Conservation (phyloP, 129 eudicot genomes). For the Centrapalus pauciflorus region DNA sequence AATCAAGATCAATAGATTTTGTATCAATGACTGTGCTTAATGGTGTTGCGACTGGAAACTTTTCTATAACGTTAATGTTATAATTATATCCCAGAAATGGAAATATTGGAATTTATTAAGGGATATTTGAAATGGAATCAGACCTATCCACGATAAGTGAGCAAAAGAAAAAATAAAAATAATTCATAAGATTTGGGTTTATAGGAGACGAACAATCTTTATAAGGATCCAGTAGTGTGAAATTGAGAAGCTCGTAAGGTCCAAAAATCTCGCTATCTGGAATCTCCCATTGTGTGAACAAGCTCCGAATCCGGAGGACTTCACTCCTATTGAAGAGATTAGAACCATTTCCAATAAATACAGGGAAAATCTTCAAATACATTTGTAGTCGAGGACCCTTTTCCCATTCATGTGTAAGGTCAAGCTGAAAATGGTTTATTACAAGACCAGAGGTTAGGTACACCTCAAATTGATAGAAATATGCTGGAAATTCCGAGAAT, state of each 20-base stretch:
- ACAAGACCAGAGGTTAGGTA: constrained; percentile 53
- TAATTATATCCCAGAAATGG: not conserved
- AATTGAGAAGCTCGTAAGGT: constrained; percentile 71
- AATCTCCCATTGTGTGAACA: constrained; percentile 75
- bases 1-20: constrained; percentile 7
- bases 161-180: not conserved
- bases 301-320: constrained; percentile 42
- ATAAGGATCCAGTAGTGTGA: constrained; percentile 57
- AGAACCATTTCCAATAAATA: constrained; percentile 14
- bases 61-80: not conserved
- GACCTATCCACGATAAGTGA: not conserved
- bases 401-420: constrained; percentile 47
- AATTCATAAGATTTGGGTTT: constrained; percentile 12
- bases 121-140: not conserved
- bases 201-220: constrained; percentile 41
- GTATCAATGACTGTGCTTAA: not conserved
- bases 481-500: constrained; percentile 42
- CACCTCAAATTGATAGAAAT: constrained; percentile 41
- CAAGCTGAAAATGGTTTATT: constrained; percentile 48
- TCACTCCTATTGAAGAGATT: constrained; percentile 50
- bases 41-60: no score
- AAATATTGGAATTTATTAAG: not conserved
- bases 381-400: constrained; percentile 67
- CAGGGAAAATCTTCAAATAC: constrained; percentile 62
- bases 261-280: constrained; percentile 62